Evolutionary conservation across 495 filamentous ascomycete genomes (phyloP).

Genomic region (Tuber brumale): DNA sequence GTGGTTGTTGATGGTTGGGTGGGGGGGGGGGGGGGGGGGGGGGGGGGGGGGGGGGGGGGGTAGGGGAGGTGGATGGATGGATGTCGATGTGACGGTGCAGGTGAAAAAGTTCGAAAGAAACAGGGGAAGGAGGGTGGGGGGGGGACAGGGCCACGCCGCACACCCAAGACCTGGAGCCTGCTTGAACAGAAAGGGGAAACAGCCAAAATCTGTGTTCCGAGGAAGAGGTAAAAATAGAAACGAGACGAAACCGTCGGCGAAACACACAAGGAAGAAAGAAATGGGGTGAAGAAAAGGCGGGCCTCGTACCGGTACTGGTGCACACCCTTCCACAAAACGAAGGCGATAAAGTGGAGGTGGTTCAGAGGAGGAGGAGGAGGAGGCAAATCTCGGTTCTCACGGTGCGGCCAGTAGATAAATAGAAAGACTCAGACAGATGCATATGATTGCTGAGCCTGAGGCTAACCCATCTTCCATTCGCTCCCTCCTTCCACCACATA

Average conservation of each 20-base stretch:
- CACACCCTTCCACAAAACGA: not conserved
- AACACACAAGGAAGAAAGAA: not conserved
- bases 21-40: too few species aligned
- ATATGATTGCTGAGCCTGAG: not conserved
- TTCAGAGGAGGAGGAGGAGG: not conserved
- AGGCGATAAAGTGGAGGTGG: not conserved
- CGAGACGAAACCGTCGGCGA: not conserved
- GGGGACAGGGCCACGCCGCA: not conserved
- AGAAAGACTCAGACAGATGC: not conserved
- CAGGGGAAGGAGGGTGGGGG: not conserved
- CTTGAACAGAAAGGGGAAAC: not conserved
- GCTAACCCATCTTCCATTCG: not conserved
- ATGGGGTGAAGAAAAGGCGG: not conserved
- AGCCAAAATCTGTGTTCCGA: not conserved
- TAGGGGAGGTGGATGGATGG: not conserved
- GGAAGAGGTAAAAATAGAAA: not conserved
- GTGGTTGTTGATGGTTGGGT: slow-evolving; percentile 1
- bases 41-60: too few species aligned
- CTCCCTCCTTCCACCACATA: not conserved
- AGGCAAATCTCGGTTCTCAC: not conserved
- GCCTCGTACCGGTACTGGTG: not conserved
- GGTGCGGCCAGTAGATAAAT: not conserved
- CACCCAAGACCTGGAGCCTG: not conserved
- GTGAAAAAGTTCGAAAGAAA: not conserved
- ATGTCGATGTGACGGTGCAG: slow-evolving; percentile 2